These are phyloP conservation scores for Diaporthe australafricana DNA, from an alignment of 2,329 filamentous ascomycete species.

Conservation along the genomic window DNA sequence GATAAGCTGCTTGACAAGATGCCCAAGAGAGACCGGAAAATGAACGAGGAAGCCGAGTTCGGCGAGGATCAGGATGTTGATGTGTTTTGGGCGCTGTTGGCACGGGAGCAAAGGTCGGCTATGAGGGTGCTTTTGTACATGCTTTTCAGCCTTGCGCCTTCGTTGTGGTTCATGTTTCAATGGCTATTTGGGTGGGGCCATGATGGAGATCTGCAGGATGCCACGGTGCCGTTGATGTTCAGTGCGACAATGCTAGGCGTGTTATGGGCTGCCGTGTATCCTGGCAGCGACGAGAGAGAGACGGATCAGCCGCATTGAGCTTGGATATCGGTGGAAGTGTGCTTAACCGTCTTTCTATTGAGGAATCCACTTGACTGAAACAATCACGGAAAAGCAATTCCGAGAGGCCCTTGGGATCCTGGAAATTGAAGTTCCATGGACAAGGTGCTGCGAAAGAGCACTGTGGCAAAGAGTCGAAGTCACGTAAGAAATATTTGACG, in stretches of 20 bases:
- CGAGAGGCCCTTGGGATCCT: neutral
- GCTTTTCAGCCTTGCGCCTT: constrained; percentile 8
- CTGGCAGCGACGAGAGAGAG: constrained; percentile 5
- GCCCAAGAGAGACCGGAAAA: constrained; percentile 7
- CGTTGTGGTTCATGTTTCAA: constrained; percentile 13
- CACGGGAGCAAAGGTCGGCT: constrained; percentile 26
- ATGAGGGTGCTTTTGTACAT: constrained; percentile 3
- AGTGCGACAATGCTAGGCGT: constrained; percentile 17
- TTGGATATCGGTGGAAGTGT: no score
- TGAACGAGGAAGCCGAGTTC: constrained; percentile 29
- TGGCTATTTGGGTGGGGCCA: constrained; percentile 24
- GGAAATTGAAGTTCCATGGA: neutral
- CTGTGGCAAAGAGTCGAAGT: neutral
- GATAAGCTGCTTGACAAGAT: constrained; percentile 13
- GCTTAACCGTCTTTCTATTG: neutral
- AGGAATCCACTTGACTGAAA: no score
- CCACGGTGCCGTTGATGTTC: constrained; percentile 14
- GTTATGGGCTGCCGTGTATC: constrained; percentile 14
- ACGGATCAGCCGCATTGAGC: neutral
- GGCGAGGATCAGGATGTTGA: constrained; percentile 18
- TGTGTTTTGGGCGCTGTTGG: constrained; percentile 22
- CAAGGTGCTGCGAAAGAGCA: neutral
- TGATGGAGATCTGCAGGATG: neutral
- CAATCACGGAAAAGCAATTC: neutral
- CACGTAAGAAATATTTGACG: neutral